Evolutionary conservation across 768 basidiomycete species (phyloP).

Genomic region (Kwoniella sp.): DNA sequence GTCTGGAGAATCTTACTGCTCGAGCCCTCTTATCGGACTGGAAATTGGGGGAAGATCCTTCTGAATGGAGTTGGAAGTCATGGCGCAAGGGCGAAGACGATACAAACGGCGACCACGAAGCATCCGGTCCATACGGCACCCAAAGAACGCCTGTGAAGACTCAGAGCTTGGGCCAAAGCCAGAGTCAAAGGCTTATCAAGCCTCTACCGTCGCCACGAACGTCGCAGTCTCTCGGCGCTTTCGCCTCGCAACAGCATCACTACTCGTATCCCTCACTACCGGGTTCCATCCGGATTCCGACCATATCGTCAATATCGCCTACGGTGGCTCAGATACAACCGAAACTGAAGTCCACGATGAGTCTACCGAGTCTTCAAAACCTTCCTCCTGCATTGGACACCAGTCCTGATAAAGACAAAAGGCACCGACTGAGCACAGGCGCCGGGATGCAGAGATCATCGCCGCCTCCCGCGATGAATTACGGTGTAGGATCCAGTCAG

Average conservation of each 20-base stretch:
- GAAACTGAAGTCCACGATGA: background rate
- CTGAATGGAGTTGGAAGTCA: constrained; percentile 8
- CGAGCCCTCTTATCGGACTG: constrained; percentile 16
- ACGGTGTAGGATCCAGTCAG: background rate
- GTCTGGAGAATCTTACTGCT: constrained; percentile 10
- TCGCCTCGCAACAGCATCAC: background rate
- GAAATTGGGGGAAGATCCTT: constrained; percentile 13
- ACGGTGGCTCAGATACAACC: background rate
- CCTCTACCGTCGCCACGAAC: constrained; percentile 20
- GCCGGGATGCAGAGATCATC: background rate
- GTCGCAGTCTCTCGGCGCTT: background rate
- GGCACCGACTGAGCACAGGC: background rate
- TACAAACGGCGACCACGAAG: background rate
- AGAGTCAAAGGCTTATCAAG: constrained; percentile 18
- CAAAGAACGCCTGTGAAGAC: background rate
- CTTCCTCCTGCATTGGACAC: background rate
- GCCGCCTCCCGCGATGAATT: background rate
- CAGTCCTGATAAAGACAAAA: background rate
- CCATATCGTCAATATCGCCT: background rate
- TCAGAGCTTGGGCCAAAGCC: background rate
- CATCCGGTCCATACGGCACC: background rate
- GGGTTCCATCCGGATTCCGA: background rate
- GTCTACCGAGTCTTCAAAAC: background rate
- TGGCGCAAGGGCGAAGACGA: constrained; percentile 13
- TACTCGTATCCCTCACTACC: background rate